A percentile compares a stretch with the other conserved stretches of the same genome.
Conservation (phyloP, 2,329 filamentous ascomycete species). For the Colletotrichum sp. region DNA sequence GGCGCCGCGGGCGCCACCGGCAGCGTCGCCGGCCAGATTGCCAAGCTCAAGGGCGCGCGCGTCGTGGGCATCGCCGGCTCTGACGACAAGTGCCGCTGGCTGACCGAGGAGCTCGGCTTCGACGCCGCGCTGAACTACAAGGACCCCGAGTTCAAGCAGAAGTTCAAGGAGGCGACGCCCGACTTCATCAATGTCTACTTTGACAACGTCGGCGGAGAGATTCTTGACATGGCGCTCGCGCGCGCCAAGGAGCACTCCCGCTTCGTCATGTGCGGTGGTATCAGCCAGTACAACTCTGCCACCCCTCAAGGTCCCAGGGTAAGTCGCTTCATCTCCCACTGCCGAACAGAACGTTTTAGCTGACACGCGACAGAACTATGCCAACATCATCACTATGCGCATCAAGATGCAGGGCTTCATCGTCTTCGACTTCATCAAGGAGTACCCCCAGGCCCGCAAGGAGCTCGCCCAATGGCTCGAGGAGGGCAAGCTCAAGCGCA, state of each 20-base stretch:
- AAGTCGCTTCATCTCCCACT: slow-evolving; percentile 7
- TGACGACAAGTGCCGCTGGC: slow-evolving; percentile 70
- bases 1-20: slow-evolving; percentile 82
- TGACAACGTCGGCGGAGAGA: slow-evolving; percentile 77
- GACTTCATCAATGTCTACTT: slow-evolving; percentile 73
- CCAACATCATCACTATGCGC: slow-evolving; percentile 57
- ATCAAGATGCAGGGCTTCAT: slow-evolving; percentile 76
- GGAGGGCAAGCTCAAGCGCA: slow-evolving; percentile 74
- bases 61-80: slow-evolving; percentile 71
- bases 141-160: slow-evolving; percentile 61
- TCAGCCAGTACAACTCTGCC: slow-evolving; percentile 71
- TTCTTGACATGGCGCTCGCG: slow-evolving; percentile 68
- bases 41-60: slow-evolving; percentile 69
- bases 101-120: slow-evolving; percentile 69
- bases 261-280: slow-evolving; percentile 75
- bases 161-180: slow-evolving; percentile 64
- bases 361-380: slow-evolving; percentile 48
- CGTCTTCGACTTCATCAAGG: slow-evolving; percentile 68
- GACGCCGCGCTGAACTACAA: slow-evolving; percentile 76
- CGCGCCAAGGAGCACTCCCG: slow-evolving; percentile 67
- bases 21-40: slow-evolving; percentile 78
- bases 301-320: slow-evolving; percentile 61
- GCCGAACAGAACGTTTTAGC: background rate
- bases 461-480: slow-evolving; percentile 71
- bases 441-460: slow-evolving; percentile 62